Percentiles rank a stretch among this genome's conserved stretches.
These are phyloP conservation scores for Solanum etuberosum DNA, from an alignment of 257 asterid genomes.

Conservation along the genomic window DNA sequence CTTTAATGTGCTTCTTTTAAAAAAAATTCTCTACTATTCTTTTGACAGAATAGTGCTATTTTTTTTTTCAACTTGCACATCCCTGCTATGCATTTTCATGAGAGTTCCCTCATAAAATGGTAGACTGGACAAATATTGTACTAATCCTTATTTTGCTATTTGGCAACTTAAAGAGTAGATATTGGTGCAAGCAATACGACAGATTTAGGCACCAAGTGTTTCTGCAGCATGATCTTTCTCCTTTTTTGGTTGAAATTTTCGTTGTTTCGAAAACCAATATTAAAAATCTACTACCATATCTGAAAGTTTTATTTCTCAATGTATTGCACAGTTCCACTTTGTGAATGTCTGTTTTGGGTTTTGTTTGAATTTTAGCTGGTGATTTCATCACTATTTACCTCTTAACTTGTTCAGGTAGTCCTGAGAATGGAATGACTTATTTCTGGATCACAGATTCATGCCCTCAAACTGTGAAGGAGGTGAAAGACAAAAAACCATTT, in stretches of 20 bases:
- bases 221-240: not conserved
- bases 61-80: not conserved
- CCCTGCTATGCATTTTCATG: not conserved
- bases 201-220: not conserved
- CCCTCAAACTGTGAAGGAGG: conserved; percentile 76
- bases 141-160: not conserved
- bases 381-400: not conserved
- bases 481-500: conserved; percentile 61
- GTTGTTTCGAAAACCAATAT: not conserved
- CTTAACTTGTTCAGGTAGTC: conserved; percentile 38
- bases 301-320: not conserved
- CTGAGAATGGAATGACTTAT: conserved; percentile 71
- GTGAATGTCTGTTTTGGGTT: not conserved
- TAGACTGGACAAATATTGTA: not conserved
- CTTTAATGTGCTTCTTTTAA: not conserved
- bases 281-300: not conserved
- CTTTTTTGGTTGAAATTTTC: not conserved
- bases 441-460: conserved; percentile 98
- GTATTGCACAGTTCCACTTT: not conserved
- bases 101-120: not conserved
- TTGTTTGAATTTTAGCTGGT: not conserved
- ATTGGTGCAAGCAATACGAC: not conserved
- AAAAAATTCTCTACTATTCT: not conserved
- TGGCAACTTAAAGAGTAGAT: not conserved
- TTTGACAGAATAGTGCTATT: not conserved